Base-by-base conservation (phyloP, 2,329 filamentous ascomycete genomes). In the Exophiala viscosa region DNA sequence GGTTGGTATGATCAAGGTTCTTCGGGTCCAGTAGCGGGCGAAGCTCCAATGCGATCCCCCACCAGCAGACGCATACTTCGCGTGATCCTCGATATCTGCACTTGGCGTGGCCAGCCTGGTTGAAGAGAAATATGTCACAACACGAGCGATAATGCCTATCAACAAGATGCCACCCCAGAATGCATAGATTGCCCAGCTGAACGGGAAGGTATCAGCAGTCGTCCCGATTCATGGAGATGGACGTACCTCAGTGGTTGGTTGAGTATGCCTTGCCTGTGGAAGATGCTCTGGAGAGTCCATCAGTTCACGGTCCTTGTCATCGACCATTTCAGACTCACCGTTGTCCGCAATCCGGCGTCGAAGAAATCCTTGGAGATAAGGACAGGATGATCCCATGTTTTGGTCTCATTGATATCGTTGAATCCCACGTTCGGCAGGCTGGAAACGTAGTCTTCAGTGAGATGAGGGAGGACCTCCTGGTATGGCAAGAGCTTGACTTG, bases 1-100 rank as follows among this genome's bases (percentile, higher is more conserved):
- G 1, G 73, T 69, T 3, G 77, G 73, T 8, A 74, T 62, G 7
- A 74, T 66, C 8, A 79, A 42, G 58, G 74, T 62, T 1, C 65
- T 67, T 18, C 68, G 60, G 3, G 70, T 17, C 67, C 69, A 73
- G 32, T 67, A 60, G 48, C 65, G 58, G 7, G 56, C 20, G 13
- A 32, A 36, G 28, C 10, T 51, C 38, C 41, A 45, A 18, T 8
- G 33, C 18, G n/a, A 20, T 15, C 11, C 14, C 13, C 9, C 33
- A 43, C 14, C 9, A 36, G 40, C 32, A 31, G 31, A 20, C 49
- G 1, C 14, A 18, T 14, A n/a, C 14, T 28, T 40, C 43, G 20
- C 2, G 1, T 50, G 32, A 7, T 45, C 47, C 53, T 64, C 58
- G 33, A 54, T n/a, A 31, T 62, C 56, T 42, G 33, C 49, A 14